A percentile compares a stretch with the other conserved stretches of the same genome.
phyloP scores from a whole-genome alignment of 2,329 filamentous ascomycete species.

The Colletotrichum tropicicola region DNA sequence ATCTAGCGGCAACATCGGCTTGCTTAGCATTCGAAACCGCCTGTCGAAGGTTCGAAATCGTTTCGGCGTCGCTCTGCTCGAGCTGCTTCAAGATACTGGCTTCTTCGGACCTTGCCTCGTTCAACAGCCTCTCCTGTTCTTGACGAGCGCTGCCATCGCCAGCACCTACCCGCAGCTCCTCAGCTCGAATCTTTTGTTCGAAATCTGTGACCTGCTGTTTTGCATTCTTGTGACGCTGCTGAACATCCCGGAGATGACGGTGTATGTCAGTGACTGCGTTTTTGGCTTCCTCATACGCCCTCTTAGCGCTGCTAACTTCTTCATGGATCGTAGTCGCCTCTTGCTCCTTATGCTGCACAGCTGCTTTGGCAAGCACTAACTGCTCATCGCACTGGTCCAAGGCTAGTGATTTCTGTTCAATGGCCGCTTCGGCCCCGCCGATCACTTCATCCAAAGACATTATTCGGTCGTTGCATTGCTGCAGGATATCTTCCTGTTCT shows the following conservation, averaged over 20 bases:
- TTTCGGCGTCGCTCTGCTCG: neutral
- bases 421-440: conserved; percentile 47
- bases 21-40: conserved; percentile 3
- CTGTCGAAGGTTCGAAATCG: neutral
- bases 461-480: conserved; percentile 39
- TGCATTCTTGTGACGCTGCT: conserved; percentile 63
- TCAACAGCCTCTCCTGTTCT: conserved; percentile 45
- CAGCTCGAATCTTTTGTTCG: conserved; percentile 59
- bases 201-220: conserved; percentile 55
- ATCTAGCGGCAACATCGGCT: neutral
- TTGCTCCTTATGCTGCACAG: neutral
- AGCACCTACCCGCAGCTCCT: conserved; percentile 70
- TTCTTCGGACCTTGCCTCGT: conserved; percentile 35
- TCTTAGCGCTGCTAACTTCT: conserved; percentile 26
- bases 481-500: conserved; percentile 71
- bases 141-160: conserved; percentile 75
- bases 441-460: conserved; percentile 45
- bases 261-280: conserved; percentile 66
- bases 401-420: conserved; percentile 51
- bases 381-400: conserved; percentile 37
- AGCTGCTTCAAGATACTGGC: conserved; percentile 28
- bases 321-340: conserved; percentile 5
- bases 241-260: conserved; percentile 67
- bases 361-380: conserved; percentile 1
- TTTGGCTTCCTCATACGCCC: conserved; percentile 60